Base-by-base conservation (phyloP, 225 moss, liverwort and hornwort genomes). In the Pleurozium schreberi region DNA sequence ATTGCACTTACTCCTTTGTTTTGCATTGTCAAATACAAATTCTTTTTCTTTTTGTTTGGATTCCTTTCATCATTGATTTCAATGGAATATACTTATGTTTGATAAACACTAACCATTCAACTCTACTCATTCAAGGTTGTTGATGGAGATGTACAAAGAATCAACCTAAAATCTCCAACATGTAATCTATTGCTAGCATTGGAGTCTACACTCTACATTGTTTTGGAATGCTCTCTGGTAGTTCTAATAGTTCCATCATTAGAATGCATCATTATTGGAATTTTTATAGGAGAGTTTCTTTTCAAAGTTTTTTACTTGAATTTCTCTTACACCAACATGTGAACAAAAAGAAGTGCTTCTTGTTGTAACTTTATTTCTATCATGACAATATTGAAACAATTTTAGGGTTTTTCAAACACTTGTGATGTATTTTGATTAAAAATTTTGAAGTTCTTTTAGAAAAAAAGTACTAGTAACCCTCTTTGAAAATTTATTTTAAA, bases 181-280 rank as follows among this genome's bases (percentile, higher is more conserved):
- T n/a, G 9, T n/a, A n/a, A 68, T 1, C n/a, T n/a, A n/a, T 68
- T 22, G 7, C 7, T 1, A 4, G 2, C 2, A 4, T 13, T 40
- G 40, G 21, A 69, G 4, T 40, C 40, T 69, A 69, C 2, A 23
- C 2, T n/a, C 22, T n/a, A 68, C 6, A 25, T 68, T 4, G 7
- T 13, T 40, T 40, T 0, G 1, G 2, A 40, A 23, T 38, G 25
- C 0, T 40, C 1, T 40, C 0, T 1, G 4, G 22, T n/a, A n/a
- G 23, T 68, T n/a, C n/a, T 23, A 69, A 40, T n/a, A 23, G n/a
- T 40, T n/a, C 7, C 0, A 40, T 4, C n/a, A 69, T 69, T 3
- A 42, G 1, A 42, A 5, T 70, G 3, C 8, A 23, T 68, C 23
- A 40, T 13, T 14, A 69, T 0, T 40, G 0, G 14, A 40, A 23